Evolutionary conservation across 306 rosid genomes (phyloP), one percentile per base, ranked within the genome.

Genomic region (Lathyrus sativus): DNA sequence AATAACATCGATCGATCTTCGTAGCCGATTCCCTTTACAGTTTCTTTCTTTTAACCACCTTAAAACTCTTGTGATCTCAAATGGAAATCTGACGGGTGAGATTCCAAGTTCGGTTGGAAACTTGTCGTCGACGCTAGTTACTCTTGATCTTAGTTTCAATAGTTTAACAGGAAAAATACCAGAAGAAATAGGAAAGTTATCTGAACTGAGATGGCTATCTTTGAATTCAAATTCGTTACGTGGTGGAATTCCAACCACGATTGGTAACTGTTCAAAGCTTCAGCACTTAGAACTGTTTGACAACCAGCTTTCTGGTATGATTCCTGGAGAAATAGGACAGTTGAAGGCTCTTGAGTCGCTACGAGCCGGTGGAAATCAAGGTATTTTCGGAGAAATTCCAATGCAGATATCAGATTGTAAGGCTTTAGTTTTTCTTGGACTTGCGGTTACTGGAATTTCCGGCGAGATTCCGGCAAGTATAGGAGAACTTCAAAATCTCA

Each of bases 341-440:
- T 61, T 92, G 82, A 44, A 43, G 50, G 75, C 59, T 19, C 84
- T 89, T 78, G 85, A 88, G 78, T 62, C 81, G 2, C 51, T 89
- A 35, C 76, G 98, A 48, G 96, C 89, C 8, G 98, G 98, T 4
- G 98, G 98, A 59, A 92, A 92, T 74, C 85, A 22, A 3, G 95
- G 83, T 46, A 86, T 92, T 53, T 68, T 61, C 29, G 96, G 98
- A 0, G 93, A 85, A 82, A 92, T 92, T 76, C 96, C 96, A 76
- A 84, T 60, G 84, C 86, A 86, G 83, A 86, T 92, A 78, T 80
- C 95, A 62, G 82, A 81, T 57, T 89, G 96, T 75, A 85, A 83
- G 77, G 74, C 71, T 48, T 81, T 92, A 12, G 79, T 75, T 72
- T 84, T 89, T 17, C 80, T 92, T 5, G 98, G 98, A 59, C 91